Base-by-base conservation (phyloP, 1,284 basidiomycete genomes). In the Ustilago curta region DNA sequence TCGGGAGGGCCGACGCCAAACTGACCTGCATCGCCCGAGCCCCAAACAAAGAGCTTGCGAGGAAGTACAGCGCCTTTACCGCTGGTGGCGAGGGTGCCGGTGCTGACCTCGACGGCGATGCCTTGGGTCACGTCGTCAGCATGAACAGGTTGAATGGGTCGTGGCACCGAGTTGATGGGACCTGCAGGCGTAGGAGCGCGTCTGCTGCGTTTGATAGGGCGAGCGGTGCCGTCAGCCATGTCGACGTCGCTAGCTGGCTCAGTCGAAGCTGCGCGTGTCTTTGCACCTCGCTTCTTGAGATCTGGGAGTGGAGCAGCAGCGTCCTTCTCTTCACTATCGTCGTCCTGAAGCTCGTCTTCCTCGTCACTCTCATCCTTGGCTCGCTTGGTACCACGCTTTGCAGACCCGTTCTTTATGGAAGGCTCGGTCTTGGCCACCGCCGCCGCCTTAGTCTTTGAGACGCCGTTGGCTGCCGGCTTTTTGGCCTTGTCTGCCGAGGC, bases 1-100 rank as follows among this genome's bases (percentile, higher is more conserved):
- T 76, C 81, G 25, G 81, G 79, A 23, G 73, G 71, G 18, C 83
- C 83, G 52, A 84, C 74, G 18, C 82, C 82, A 31, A 82, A 76
- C 56, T 84, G 83, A 25, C 83, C 83, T 11, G 80, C 79, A 49
- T 84, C 83, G 29, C 82, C 83, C 8, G 78, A 83, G 35, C 83
- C 83, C 77, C 81, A 84, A 2, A 84, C 81, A 58, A 84, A 83
- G 48, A 83, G 72, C 60, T 82, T 77, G n/a, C 80, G 75, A 2
- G 75, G 66, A 14, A 82, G 70, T 31, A 79, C 70, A 11, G 48
- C 51, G 29, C 70, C 70, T 12, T 73, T 66, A 18, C 64, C 72
- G 2, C 56, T 29, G 1, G 70, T 59, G 8, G 70, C 37, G 9
- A 42, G 25, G 12, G 37, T 54, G 14, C 62, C 68, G 0, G 53